Evolutionary conservation across 2,329 filamentous ascomycete genomes (phyloP).

Genomic region (Colletotrichum paranaense): DNA sequence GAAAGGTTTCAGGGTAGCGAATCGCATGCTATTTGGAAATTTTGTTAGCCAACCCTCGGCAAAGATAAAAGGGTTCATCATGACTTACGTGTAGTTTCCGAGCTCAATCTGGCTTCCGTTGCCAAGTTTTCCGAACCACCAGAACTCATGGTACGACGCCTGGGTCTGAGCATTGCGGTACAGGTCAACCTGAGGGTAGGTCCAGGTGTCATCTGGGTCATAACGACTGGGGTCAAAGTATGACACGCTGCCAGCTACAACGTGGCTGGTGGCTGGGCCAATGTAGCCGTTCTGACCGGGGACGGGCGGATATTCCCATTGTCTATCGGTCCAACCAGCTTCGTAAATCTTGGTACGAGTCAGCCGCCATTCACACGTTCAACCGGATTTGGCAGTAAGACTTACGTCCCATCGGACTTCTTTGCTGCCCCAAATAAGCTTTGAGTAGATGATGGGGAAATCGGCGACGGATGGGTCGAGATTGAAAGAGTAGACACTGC

Average conservation of each 20-base stretch:
- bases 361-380: background rate
- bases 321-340: slow-evolving; percentile 48
- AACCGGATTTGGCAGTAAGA: fast-evolving
- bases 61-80: fast-evolving
- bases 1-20: slow-evolving; percentile 54
- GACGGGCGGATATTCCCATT: slow-evolving; percentile 55
- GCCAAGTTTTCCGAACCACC: slow-evolving; percentile 36
- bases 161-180: slow-evolving; percentile 38
- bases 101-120: slow-evolving; percentile 30
- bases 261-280: slow-evolving; percentile 51
- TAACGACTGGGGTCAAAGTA: slow-evolving; percentile 47
- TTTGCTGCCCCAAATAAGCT: slow-evolving; percentile 36
- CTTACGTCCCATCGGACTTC: slow-evolving; percentile 37
- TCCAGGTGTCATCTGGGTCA: slow-evolving; percentile 50
- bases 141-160: slow-evolving; percentile 14
- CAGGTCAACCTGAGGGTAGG: slow-evolving; percentile 46
- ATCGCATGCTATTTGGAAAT: slow-evolving; percentile 44
- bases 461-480: slow-evolving; percentile 28
- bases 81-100: slow-evolving; percentile 29
- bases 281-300: slow-evolving; percentile 52
- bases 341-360: slow-evolving; percentile 47
- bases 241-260: slow-evolving; percentile 40
- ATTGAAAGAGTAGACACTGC: slow-evolving; percentile 34
- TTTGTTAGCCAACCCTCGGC: background rate
- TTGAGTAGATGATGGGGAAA: slow-evolving; percentile 37